Base-by-base conservation (phyloP, 2,329 filamentous ascomycete genomes). In the Xylaria sp. region DNA sequence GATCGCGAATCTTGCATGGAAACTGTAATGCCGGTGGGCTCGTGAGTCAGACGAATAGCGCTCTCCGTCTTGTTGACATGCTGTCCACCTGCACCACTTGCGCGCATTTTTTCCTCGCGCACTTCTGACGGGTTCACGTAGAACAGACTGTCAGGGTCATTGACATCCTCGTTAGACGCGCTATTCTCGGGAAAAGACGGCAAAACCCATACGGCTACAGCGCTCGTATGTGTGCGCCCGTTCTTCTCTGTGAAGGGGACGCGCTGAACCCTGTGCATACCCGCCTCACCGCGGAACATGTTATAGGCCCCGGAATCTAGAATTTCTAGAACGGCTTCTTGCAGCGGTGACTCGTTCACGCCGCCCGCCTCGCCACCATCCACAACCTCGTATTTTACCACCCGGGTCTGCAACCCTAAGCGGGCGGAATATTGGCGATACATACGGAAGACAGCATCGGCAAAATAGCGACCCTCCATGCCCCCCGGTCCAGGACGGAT, bases 31-130 rank as follows among this genome's bases (percentile, higher is more conserved):
- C 92, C 92, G 0, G 94, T 97, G 1, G 96, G 96, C 6, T 92
- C 81, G 82, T 99, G 96, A 1, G 94, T 98, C 75, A 99, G 85
- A 10, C 96, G 91, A 69, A 99, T 93, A 3, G 96, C 96, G 35
- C 93, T 97, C 82, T 99, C 96, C 0, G 96, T 99, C 80, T 95
- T 98, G 83, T 99, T 99, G 78, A 99, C 96, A 81, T 99, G 96
- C 83, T 99, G 96, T 0, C 96, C 96, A 37, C 96, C 96, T 0
- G 96, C 95, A 68, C 96, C 96, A 54, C 93, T 86, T 0, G 96
- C 94, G 18, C 94, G 88, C 94, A 98, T 97, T 69, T 94, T 93
- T 78, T 99, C 96, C 23, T 89, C 85, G 60, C 87, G 87, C 27
- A 99, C 93, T 68, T 99, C 95, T 69, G 90, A 86, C 5, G 92